Base-by-base conservation (phyloP, 176 grass and related monocot species). In the Zea luxurians region DNA sequence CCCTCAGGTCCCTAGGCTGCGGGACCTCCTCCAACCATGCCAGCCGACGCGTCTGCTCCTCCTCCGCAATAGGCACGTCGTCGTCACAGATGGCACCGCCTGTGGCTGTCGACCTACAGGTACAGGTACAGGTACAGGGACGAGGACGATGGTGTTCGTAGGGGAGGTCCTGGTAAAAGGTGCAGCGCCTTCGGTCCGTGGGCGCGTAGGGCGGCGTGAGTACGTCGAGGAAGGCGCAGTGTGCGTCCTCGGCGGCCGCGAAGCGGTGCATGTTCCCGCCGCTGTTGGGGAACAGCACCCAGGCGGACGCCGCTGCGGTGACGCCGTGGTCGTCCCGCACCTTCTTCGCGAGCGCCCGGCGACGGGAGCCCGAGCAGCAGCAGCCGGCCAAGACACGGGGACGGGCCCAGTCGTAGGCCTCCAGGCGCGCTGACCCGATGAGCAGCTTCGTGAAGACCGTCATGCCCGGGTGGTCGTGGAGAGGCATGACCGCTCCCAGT, bases 231-330 rank as follows among this genome's bases (percentile, higher is more conserved):
- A 93, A 49, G 0, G 74, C 91, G 55, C 91, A 83, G 2, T 79
- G 40, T 1, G 3, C 2, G 54, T 93, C 16, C 75, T 82, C 61
- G 0, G 13, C 61, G 46, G 78, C 84, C 62, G 41, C 75, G 18
- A 93, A 88, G 6, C 64, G 78, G 77, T 90, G 88, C 34, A 93
- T 80, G 74, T 93, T 90, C 8, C 91, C 88, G 35, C 91, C 88
- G 64, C 64, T 44, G 13, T 83, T 68, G 13, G 88, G 85, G 66
- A 90, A 93, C 16, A 93, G 57, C 42, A 88, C 70, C 34, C 78
- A 90, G 7, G 88, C 58, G 37, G 46, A 20, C 10, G 74, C 79
- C 34, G 81, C 77, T 36, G 84, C 81, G 16, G 63, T 71, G 66
- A 85, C 74, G 13, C 87, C 83, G 8, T 75, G 69, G 70, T 94